Base-by-base conservation (phyloP, 805 yeast species). In the Metschnikowia similis region DNA sequence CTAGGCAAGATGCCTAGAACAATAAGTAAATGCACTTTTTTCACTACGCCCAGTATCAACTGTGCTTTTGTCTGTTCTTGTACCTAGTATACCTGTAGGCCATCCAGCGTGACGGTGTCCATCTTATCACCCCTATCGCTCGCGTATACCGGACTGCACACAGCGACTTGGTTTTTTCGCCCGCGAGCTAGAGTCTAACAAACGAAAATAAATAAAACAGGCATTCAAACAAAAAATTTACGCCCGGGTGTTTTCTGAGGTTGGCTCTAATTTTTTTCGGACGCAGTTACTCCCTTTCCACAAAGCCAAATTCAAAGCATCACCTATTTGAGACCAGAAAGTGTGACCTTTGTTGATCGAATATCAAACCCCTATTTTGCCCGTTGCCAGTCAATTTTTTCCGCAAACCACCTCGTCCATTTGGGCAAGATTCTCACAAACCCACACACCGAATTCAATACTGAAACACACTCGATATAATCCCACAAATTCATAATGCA, bases 401-500 rank as follows among this genome's bases (percentile, higher is more conserved):
- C 41, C 47, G 47, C 47, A 35, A 44, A 16, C 35, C 45, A 27
- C 37, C 41, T 41, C 45, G 45, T 41, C 45, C 45, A 41, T 41
- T 41, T 41, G 45, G 45, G 34, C 36, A 32, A 41, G 37, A 41
- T 32, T 41, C 45, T 41, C 37, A 41, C 45, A 41, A 41, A 37
- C 17, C 36, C 41, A 45, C 38, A 30, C 35, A 43, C 28, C 34
- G 14, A n/a, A 10, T 39, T 28, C 34, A 21, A 26, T 26, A 40
- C 46, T 41, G 37, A 43, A 43, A 34, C 39, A 43, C 39, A 43
- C 31, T 11, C 16, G 28, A 43, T 14, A 43, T 27, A 38, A 26
- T 38, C 39, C 36, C 26, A 35, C 40, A 43, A 34, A 10, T 26
- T 29, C 39, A 43, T 11, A 41, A 78, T 79, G 82, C 80, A 77